Evolutionary conservation across 2,329 filamentous ascomycete genomes (phyloP), one percentile per base, ranked within the genome.

Genomic region (Claviceps spartinae): DNA sequence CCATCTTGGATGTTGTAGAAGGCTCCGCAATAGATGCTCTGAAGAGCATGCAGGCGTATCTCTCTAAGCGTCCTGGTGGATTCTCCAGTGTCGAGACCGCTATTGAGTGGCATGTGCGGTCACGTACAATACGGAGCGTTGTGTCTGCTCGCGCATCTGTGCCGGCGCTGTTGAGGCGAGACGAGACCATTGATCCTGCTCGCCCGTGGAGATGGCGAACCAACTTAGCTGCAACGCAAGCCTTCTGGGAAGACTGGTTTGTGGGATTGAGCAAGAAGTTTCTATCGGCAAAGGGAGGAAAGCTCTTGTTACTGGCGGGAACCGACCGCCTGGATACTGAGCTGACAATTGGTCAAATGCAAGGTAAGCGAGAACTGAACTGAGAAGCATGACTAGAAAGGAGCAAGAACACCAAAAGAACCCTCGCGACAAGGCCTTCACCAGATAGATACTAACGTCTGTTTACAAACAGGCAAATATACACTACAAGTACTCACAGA

Each of bases 201-300:
- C 70, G 76, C 48, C 75, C 79, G 2, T 94, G 86, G 85, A 76
- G 77, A 53, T 98, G 93, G 93, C 77, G 83, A 58, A 97, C 93
- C 3, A 83, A 96, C 63, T 74, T 97, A 26, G 80, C 77, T 0
- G 80, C 81, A 40, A 97, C 93, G 8, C 85, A 94, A 62, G 82
- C 86, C 0, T 97, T 90, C 66, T 98, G 91, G 91, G 84, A 93
- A 65, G 85, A 82, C 57, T 98, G 91, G 91, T 97, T 96, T 63
- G 75, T 80, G 11, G 89, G 89, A 0, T 74, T 97, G 60, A 95
- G 88, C 65, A 80, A 79, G 60, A 95, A 95, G 69, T 98, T 97
- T 63, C 74, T 96, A 44, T 77, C 75, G 50, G 87, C 86, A 0
- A 82, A 78, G 56, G 90, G 88, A 30, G 90, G 89, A 8, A 96